Evolutionary conservation across 1,139 yeast genomes (phyloP), one percentile per base, ranked within the genome.

Genomic region (Candida sanyaensis): DNA sequence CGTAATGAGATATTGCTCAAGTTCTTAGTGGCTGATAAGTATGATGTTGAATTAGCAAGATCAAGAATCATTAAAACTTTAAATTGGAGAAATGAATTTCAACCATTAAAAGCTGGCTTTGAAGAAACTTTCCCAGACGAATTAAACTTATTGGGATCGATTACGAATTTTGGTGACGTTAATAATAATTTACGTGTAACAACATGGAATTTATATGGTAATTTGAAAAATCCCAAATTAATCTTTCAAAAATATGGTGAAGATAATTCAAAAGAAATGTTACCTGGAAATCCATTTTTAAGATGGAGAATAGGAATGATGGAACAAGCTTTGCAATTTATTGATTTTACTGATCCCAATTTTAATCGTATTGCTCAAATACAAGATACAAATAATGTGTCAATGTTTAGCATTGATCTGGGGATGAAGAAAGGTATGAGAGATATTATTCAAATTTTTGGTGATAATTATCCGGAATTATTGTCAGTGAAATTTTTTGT

Each of bases 191-290:
- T 73, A 51, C 70, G 73, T 47, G 80, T 85, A 4, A 76, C 84
- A 31, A 88, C 96, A 1, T 91, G 96, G 96, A 91, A 91, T 62
- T 69, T 90, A 46, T 91, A 91, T 62, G 96, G 96, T 2, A 85
- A 83, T 40, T 75, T 84, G 46, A 76, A 76, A 55, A 71, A 77
- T 51, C 82, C 91, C 12, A 81, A 83, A 57, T 76, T 75, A 48
- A 68, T 88, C 31, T 88, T 91, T 62, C 77, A 78, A 40, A 81
- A 85, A 54, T 70, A 77, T 45, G 78, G 75, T 6, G 62, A 57
- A 24, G 44, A 49, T 3, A 49, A 43, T 5, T 46, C 49, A 8
- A 17, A 34, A 5, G 13, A 34, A 5, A 43, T 47, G 9, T 42
- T 50, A 6, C 68, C 69, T 2, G 77, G 78, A 2, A 81, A 88